Percentiles rank a stretch among this genome's conserved stretches.
phyloP scores from a whole-genome alignment of 148 eudicot species.

The Fallopia convolvulus region DNA sequence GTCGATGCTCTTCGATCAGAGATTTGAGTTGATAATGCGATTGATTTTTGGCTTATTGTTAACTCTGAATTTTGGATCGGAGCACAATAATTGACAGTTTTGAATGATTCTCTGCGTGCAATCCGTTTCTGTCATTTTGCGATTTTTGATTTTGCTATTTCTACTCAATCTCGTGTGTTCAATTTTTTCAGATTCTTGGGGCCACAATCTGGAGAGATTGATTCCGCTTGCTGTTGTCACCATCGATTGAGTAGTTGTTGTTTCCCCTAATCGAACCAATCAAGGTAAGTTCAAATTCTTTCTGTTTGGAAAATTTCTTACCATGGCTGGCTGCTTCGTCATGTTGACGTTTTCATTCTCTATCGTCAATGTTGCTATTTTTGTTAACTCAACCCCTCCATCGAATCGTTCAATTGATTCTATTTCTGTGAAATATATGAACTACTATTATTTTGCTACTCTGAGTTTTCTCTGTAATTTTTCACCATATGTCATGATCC shows the following conservation, averaged over 20 bases:
- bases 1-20: background rate
- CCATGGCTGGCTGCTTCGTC: background rate
- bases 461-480: background rate
- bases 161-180: background rate
- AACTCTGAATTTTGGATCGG: background rate
- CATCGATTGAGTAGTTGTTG: background rate
- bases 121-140: too few species aligned
- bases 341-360: background rate
- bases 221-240: background rate
- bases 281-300: background rate
- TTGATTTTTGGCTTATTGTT: background rate
- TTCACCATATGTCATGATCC: background rate
- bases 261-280: slow-evolving; percentile 1
- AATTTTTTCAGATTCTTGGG: background rate
- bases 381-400: background rate
- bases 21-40: background rate
- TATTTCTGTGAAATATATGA: background rate
- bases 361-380: background rate
- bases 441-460: background rate
- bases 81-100: too few species aligned
- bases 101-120: too few species aligned
- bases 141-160: background rate
- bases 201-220: background rate
- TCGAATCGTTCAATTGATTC: background rate
- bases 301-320: background rate